A percentile compares a stretch with the other conserved stretches of the same genome.
Evolutionary conservation across 441 rosid genomes (phyloP).

Genomic region (Adansonia grandidieri): DNA sequence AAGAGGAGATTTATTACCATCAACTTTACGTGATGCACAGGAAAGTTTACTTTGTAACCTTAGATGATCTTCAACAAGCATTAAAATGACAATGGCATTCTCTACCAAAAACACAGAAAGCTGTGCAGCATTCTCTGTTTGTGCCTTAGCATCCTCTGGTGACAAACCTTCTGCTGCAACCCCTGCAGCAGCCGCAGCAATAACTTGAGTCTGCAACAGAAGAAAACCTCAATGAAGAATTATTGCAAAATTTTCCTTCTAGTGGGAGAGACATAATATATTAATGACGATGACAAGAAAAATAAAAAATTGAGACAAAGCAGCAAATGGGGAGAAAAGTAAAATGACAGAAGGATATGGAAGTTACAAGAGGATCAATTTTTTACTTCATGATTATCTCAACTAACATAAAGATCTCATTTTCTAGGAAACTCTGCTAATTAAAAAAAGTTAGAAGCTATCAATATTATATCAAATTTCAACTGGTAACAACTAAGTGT

Average conservation of each 20-base stretch:
- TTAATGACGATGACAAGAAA: conserved; percentile 17
- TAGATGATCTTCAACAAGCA: conserved; percentile 99
- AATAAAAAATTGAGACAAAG: not conserved
- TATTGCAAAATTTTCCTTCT: conserved; percentile 25
- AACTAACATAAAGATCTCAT: not conserved
- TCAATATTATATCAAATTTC: conserved; percentile 1
- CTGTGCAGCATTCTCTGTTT: conserved; percentile 98
- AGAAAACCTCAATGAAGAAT: conserved; percentile 37
- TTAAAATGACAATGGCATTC: conserved; percentile 97
- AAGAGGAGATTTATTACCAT: conserved; percentile 78
- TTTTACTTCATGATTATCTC: conserved; percentile 6
- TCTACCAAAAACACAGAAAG: conserved; percentile 98
- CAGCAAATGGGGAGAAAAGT: not conserved
- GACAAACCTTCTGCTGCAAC: conserved; percentile 99
- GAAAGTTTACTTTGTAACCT: conserved; percentile 94
- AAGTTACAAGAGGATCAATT: not conserved
- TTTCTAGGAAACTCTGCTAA: conserved; percentile 7
- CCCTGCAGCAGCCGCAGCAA: conserved; percentile 99
- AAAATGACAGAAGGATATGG: conserved; percentile 11
- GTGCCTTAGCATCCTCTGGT: conserved; percentile 84
- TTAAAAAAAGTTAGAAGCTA: conserved; percentile 11
- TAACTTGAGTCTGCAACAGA: conserved; percentile 93
- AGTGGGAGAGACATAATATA: conserved; percentile 9
- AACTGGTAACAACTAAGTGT: not conserved
- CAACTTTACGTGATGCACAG: conserved; percentile 54